A percentile compares a stretch with the other conserved stretches of the same genome.
Conservation (phyloP, 306 rosid genomes). For the Cucumis sativus region Cucumber_9930_V3 NC_026660.2:14714501-14715000, state of each 20-base stretch:
- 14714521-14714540: no score
- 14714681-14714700: constrained; percentile 38
- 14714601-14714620: constrained; percentile 81
- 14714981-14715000: constrained; percentile 89
- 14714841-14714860: constrained; percentile 85
- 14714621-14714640: constrained; percentile 67
- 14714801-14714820: constrained; percentile 88
- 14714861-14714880: neutral
- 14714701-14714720: no score
- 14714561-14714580: constrained; percentile 39
- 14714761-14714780: no score
- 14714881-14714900: no score
- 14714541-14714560: neutral
- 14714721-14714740: no score
- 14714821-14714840: constrained; percentile 59
- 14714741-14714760: neutral
- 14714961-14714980: constrained; percentile 80
- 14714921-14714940: neutral
- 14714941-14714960: constrained; percentile 78
- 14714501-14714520: no score
- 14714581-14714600: constrained; percentile 52
- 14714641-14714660: constrained; percentile 63
- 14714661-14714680: constrained; percentile 57
- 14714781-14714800: constrained; percentile 40
- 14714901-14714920: neutral